A percentile compares a stretch with the other conserved stretches of the same genome.
Conservation (phyloP, 805 yeast genomes). For the Monosporozyma yasuniensis region DNA sequence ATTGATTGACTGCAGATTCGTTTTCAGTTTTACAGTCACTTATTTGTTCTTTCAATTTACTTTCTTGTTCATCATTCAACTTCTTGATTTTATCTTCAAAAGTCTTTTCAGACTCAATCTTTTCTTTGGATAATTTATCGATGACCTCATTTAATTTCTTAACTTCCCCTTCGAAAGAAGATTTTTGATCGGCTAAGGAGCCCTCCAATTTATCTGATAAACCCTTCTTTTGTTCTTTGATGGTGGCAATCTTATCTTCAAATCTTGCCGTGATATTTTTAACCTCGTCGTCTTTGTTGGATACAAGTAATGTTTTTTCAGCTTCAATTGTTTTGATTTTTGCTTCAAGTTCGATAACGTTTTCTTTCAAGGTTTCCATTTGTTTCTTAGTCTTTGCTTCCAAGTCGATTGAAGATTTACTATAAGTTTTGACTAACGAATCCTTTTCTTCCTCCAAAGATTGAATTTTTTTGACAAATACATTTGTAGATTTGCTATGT, state of each 20-base stretch:
- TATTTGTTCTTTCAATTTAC: neutral
- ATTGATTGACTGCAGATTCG: neutral
- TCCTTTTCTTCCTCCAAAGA: neutral
- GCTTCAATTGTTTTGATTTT: neutral
- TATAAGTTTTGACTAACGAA: neutral
- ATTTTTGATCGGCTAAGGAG: neutral
- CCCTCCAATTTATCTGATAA: neutral
- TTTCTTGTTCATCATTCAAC: neutral
- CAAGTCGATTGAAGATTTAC: neutral
- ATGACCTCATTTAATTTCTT: conserved; percentile 1
- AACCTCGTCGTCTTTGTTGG: neutral
- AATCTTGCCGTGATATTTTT: neutral
- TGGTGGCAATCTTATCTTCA: neutral
- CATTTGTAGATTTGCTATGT: neutral
- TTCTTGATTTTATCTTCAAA: neutral
- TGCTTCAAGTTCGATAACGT: neutral
- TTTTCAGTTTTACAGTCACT: neutral
- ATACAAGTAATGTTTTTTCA: neutral
- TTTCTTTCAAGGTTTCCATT: neutral
- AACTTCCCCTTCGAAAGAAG: neutral
- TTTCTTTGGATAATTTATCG: neutral
- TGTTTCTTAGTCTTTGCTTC: neutral
- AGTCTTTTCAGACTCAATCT: neutral
- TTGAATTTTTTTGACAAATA: neutral
- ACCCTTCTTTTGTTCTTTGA: neutral